Evolutionary conservation across 495 filamentous ascomycete genomes (phyloP), one percentile per base, ranked within the genome.

Genomic region (Neurospora cerealis): DNA sequence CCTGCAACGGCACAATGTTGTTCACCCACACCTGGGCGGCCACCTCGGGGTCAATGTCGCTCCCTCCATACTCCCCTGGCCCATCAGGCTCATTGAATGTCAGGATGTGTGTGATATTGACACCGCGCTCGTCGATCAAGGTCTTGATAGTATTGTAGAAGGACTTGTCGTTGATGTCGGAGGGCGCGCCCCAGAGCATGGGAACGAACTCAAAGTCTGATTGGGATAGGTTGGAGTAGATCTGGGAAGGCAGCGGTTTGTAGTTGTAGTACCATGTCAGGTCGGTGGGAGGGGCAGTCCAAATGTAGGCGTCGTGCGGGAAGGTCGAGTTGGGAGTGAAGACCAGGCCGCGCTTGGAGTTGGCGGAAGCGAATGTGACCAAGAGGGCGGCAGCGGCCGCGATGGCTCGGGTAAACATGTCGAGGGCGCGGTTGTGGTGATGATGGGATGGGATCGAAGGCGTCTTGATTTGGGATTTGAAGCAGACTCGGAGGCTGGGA

Each of bases 201-300:
- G 92, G 92, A n/a, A 95, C 90, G 77, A 93, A 95, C 77, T 92
- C 82, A 75, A 93, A 87, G 0, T 83, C 73, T 76, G 80, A 75
- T 75, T 88, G 81, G 9, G 83, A 60, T 62, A 80, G 70, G 71
- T 81, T 81, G 38, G 77, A 70, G 80, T 86, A 89, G 36, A 80
- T 80, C 0, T 84, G 48, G 11, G 90, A 87, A 36, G 90, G 91
- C 3, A 78, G 77, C 62, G 84, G 76, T 19, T 76, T 75, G 81
- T 94, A 94, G 82, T 93, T 93, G 86, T 94, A 94, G 83, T 95
- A 95, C 92, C 92, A 95, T 2, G 89, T 93, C 75, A 94, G 78
- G 70, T 88, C 86, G 9, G 86, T 87, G 38, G 78, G 80, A 8
- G 83, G 70, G 17, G 80, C 75, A 41, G 83, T 80, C 90, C 91